Conservation (phyloP, 352 stramenopile genomes). For the Phytopythium montanum region DNA sequence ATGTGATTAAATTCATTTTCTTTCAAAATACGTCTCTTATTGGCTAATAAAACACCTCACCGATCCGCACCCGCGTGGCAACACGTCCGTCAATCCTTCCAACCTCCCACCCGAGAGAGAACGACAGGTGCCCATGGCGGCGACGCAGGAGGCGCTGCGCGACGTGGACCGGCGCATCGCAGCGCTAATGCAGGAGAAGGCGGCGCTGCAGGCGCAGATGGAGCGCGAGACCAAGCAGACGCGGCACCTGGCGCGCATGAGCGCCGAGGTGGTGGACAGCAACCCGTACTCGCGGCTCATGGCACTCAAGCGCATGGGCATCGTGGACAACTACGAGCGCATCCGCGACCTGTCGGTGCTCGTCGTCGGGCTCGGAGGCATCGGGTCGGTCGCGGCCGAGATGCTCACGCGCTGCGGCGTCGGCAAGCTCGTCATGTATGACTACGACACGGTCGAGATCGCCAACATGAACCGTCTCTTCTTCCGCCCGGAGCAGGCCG, state of each 20-base stretch:
- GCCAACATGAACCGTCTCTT: constrained; percentile 92
- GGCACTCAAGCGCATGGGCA: constrained; percentile 89
- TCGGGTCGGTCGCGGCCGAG: constrained; percentile 84
- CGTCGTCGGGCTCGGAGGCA: constrained; percentile 81
- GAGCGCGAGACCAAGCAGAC: constrained; percentile 32
- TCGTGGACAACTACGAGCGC: constrained; percentile 87
- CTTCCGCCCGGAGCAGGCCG: constrained; percentile 84
- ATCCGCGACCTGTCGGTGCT: constrained; percentile 82
- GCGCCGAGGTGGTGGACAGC: constrained; percentile 75
- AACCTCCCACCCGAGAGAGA: constrained; percentile 7
- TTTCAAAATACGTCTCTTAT: too few relatives aligned
- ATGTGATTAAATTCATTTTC: too few relatives aligned
- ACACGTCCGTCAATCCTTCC: background rate
- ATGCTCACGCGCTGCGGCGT: constrained; percentile 90
- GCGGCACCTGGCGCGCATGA: constrained; percentile 50
- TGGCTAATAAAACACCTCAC: too few relatives aligned
- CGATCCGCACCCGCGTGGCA: background rate
- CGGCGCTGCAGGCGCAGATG: constrained; percentile 43
- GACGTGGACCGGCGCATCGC: constrained; percentile 70
- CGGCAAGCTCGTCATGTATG: constrained; percentile 88
- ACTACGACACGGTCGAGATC: constrained; percentile 89
- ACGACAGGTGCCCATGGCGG: constrained; percentile 16
- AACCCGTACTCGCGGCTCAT: constrained; percentile 90
- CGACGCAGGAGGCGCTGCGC: constrained; percentile 42
- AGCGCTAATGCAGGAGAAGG: constrained; percentile 73